Evolutionary conservation across 2,329 filamentous ascomycete species (phyloP).

Genomic region (Bipolaris victoriae): DNA sequence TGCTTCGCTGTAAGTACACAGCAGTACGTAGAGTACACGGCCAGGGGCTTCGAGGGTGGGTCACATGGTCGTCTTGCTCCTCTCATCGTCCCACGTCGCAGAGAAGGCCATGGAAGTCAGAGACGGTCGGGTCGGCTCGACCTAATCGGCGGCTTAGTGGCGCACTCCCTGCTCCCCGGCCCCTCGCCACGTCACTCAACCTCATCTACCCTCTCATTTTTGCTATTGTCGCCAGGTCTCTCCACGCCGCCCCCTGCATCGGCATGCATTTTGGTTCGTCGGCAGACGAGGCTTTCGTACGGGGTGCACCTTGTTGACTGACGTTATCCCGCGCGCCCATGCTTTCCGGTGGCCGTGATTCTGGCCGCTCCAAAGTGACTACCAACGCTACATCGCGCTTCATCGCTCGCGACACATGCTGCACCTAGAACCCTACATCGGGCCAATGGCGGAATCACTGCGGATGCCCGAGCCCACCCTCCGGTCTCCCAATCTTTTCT

Average conservation of each 20-base stretch:
- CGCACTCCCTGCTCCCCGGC: slow-evolving; percentile 19
- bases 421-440: slow-evolving; percentile 32
- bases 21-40: slow-evolving; percentile 3
- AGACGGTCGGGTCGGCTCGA: slow-evolving; percentile 32
- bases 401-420: slow-evolving; percentile 31
- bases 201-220: slow-evolving; percentile 31
- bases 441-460: slow-evolving; percentile 35
- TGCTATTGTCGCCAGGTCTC: slow-evolving; percentile 26
- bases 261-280: slow-evolving; percentile 31
- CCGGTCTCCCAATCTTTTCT: slow-evolving; percentile 37
- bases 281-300: slow-evolving; percentile 21
- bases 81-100: slow-evolving; percentile 35
- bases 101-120: slow-evolving; percentile 22
- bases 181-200: slow-evolving; percentile 38
- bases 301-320: slow-evolving; percentile 28
- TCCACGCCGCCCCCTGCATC: slow-evolving; percentile 37
- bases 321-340: slow-evolving; percentile 24
- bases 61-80: slow-evolving; percentile 20
- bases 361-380: slow-evolving; percentile 26
- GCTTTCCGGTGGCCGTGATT: slow-evolving; percentile 21
- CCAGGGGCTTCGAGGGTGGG: slow-evolving; percentile 16
- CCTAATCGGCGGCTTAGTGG: slow-evolving; percentile 20
- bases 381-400: slow-evolving; percentile 36
- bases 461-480: slow-evolving; percentile 33
- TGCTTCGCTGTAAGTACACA: slow-evolving; percentile 15